Base-by-base conservation (phyloP, 2,329 filamentous ascomycete species). In the Aaosphaeria arxii region DNA sequence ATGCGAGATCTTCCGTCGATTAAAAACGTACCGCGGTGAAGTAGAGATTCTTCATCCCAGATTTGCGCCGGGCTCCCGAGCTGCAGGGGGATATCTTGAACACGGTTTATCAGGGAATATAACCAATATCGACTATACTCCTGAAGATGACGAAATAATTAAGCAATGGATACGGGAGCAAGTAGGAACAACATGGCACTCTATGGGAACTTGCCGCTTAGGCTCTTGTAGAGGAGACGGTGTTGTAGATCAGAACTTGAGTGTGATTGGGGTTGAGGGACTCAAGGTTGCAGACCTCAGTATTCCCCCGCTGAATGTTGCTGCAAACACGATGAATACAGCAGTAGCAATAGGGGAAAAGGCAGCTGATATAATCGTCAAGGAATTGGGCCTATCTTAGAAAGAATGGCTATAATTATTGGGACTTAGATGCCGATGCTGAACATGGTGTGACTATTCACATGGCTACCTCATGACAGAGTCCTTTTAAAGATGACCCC, bases 1-100 rank as follows among this genome's bases (percentile, higher is more conserved):
- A n/a, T 80, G 85, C 3, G 83, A 85, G 63, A 77, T 86, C 45
- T 70, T 75, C 24, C 77, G 83, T 3, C 78, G 82, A 11, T 78
- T 81, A 58, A 64, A 74, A 2, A 71, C 75, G 48, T 84, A 78
- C 65, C 66, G 65, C 7, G 73, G 74, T 30, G 69, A 74, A 50
- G 47, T 75, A n/a, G 62, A 58, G 1, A 56, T 52, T 11, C 59
- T 56, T 5, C 72, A 75, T 46, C 73, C 73, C 6, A 45, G 50
- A 4, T 74, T 74, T 49, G 57, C 71, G 11, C 56, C 59, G 5
- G 66, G 59, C n/a, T 70, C 66, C 44, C 83, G 82, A 72, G 81
- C 58, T 36, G 65, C 70, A 5, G 52, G 56, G 1, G 47, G 64
- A 7, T 56, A 64, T 49, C 61, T 64, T 43, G 56, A 64, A 7